Percentiles rank a stretch among this genome's conserved stretches.
These are phyloP conservation scores for Myrica gale DNA, from an alignment of 306 rosid genomes.

Conservation along the genomic window DNA sequence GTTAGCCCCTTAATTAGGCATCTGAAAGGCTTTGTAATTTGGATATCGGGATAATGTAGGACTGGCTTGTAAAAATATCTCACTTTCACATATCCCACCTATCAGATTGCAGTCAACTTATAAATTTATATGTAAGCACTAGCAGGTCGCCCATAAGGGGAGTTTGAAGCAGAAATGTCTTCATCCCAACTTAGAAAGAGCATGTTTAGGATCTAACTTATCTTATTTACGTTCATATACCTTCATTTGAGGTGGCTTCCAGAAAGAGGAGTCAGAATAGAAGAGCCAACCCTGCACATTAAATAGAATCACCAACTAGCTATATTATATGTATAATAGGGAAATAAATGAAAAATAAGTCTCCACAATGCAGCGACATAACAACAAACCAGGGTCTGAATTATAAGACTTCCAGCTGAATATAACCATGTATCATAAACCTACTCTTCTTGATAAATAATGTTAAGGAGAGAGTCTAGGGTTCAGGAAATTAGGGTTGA, in stretches of 20 bases:
- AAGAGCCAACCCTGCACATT: constrained; percentile 92
- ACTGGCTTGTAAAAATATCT: neutral
- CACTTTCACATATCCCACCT: no score
- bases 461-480: neutral
- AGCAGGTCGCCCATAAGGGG: neutral
- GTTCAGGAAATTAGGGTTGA: neutral
- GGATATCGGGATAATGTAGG: neutral
- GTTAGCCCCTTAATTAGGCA: neutral
- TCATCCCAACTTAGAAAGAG: constrained; percentile 16
- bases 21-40: neutral
- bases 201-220: constrained; percentile 4
- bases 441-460: neutral
- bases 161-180: neutral
- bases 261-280: constrained; percentile 73
- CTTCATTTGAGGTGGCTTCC: constrained; percentile 95
- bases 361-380: neutral
- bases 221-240: constrained; percentile 46
- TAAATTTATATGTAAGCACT: neutral
- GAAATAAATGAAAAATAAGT: neutral
- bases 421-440: neutral
- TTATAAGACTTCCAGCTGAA: neutral
- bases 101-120: no score
- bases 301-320: constrained; percentile 25
- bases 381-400: neutral
- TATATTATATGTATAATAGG: neutral